These are phyloP conservation scores for Ilyonectria destructans DNA, from an alignment of 2,329 filamentous ascomycete genomes.

Conservation along the genomic window DNA sequence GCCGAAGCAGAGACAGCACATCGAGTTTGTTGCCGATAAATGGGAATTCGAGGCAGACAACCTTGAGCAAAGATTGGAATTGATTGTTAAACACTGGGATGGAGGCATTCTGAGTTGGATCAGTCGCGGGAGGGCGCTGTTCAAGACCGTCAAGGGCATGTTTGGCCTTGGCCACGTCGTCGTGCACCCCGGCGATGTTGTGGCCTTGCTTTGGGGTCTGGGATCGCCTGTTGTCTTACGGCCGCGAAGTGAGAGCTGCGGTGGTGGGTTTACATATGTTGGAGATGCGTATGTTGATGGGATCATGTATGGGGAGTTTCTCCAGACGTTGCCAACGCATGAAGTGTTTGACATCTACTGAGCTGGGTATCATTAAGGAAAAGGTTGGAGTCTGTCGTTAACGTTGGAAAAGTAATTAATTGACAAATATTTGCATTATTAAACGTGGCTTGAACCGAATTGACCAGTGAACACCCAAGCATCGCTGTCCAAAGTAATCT, in stretches of 20 bases:
- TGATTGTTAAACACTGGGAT: not conserved
- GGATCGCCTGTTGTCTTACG: not conserved
- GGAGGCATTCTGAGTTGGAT: not conserved
- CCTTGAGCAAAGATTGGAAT: not conserved
- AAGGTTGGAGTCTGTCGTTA: no score
- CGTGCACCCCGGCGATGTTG: conserved; percentile 7
- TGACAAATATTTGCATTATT: no score
- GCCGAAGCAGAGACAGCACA: not conserved
- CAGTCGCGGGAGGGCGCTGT: not conserved
- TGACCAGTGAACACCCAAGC: no score
- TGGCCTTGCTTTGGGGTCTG: conserved; percentile 9
- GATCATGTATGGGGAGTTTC: conserved; percentile 25
- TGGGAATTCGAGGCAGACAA: not conserved
- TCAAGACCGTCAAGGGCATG: conserved; percentile 18
- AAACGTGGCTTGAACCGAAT: no score
- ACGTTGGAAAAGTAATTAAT: no score
- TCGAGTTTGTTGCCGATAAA: not conserved
- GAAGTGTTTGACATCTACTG: no score
- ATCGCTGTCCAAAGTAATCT: no score
- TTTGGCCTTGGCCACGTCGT: conserved; percentile 8
- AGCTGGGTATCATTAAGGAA: no score
- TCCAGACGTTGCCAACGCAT: not conserved
- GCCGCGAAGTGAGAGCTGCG: no score
- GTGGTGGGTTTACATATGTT: not conserved
- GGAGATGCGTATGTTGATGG: conserved; percentile 31